Evolutionary conservation across 1,139 yeast species (phyloP), one percentile per base, ranked within the genome.

Genomic region (Geotrichum phurueaensis): DNA sequence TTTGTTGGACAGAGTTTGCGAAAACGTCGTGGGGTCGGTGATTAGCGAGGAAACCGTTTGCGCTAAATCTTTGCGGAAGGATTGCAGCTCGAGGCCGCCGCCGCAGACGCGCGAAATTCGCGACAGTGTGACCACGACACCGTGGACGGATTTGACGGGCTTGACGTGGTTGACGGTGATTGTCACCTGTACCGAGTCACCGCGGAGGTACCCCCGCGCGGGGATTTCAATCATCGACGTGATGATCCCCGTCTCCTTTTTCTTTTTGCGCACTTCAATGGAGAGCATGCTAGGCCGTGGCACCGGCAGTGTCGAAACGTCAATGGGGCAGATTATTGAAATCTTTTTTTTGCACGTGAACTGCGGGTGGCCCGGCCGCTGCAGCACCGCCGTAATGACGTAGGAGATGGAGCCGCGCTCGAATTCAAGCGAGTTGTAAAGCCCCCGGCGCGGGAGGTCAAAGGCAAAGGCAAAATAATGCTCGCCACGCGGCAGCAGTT

Each of bases 381-480:
- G 76, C 36, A 87, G 77, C 1, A 83, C 77, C 1, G 89, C 87
- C 60, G 83, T 80, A 54, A 91, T 74, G 43, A 77, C 73, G 71
- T 91, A 90, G 10, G 82, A 73, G n/a, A 91, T 88, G 22, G 89
- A 81, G 10, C 97, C 97, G 67, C 86, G 84, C 65, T 92, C 97
- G 69, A 91, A 91, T 66, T 86, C 88, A 31, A 91, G 81, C 61
- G 92, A 85, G 31, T 94, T 87, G 71, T 80, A 86, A 3, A 89
- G 79, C 64, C 88, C 81, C 66, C 82, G 84, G 66, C 80, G 80
- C 1, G 97, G 96, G 33, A 91, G 78, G 65, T 83, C 85, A 53
- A 90, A 89, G 57, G 87, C 84, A 69, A 91, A 91, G 15, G 96
- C 96, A 71, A 91, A 91, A 49, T 89, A 77, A 72, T 91, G 97